These are phyloP conservation scores for Inga leiocalycina DNA, from an alignment of 306 rosid genomes.

Conservation along the genomic window DNA sequence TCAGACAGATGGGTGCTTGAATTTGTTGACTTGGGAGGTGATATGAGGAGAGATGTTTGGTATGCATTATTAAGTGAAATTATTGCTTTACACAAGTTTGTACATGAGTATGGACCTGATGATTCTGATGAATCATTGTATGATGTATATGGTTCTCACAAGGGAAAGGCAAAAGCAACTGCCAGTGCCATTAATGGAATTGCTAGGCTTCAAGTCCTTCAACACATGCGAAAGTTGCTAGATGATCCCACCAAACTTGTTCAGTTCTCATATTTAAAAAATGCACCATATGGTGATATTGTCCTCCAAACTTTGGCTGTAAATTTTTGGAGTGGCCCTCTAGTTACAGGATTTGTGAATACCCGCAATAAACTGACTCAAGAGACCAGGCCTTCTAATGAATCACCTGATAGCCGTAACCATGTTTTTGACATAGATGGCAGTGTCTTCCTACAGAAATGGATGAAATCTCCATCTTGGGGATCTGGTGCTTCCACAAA, in stretches of 20 bases:
- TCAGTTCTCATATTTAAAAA: slow-evolving; percentile 71
- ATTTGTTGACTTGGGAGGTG: slow-evolving; percentile 97
- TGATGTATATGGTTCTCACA: slow-evolving; percentile 76
- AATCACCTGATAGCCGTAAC: slow-evolving; percentile 49
- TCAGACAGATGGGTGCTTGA: slow-evolving; percentile 76
- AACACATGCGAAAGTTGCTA: slow-evolving; percentile 68
- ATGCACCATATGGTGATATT: slow-evolving; percentile 77
- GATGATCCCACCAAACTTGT: slow-evolving; percentile 92
- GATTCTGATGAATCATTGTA: slow-evolving; percentile 64
- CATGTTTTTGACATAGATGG: slow-evolving; percentile 89
- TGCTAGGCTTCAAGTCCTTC: slow-evolving; percentile 91
- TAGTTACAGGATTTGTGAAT: slow-evolving; percentile 54
- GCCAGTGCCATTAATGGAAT: slow-evolving; percentile 66
- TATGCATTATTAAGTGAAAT: slow-evolving; percentile 84
- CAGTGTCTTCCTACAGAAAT: slow-evolving; percentile 81
- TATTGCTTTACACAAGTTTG: slow-evolving; percentile 75
- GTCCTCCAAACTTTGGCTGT: slow-evolving; percentile 87
- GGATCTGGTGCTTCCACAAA: slow-evolving; percentile 57
- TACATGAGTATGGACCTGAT: slow-evolving; percentile 70
- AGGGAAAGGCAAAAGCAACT: slow-evolving; percentile 79
- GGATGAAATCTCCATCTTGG: slow-evolving; percentile 95
- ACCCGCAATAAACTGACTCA: slow-evolving; percentile 41
- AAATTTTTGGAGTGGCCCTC: slow-evolving; percentile 87
- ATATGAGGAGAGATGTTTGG: slow-evolving; percentile 97
- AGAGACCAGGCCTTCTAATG: slow-evolving; percentile 49